Percentiles rank a stretch among this genome's conserved stretches.
These are phyloP conservation scores for Capsicum chinense DNA, from an alignment of 257 asterid genomes.

Conservation along the genomic window DNA sequence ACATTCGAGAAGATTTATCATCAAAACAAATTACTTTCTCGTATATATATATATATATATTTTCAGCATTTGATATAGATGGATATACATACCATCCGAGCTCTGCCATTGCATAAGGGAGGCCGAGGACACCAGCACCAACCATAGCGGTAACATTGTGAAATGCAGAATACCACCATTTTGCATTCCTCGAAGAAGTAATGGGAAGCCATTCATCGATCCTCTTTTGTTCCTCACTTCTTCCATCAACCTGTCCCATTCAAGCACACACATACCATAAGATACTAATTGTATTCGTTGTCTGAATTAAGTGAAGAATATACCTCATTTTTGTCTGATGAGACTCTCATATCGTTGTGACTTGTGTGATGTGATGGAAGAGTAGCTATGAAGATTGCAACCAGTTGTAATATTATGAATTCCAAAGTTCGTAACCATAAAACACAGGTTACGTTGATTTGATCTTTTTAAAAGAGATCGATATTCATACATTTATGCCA, in stretches of 20 bases:
- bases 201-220: slow-evolving; percentile 59
- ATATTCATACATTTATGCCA: not conserved
- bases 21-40: no score
- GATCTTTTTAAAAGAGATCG: not conserved
- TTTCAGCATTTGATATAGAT: not conserved
- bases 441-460: not conserved
- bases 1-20: no score
- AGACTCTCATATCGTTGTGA: not conserved
- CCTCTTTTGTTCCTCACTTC: slow-evolving; percentile 39
- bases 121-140: slow-evolving; percentile 54
- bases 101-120: slow-evolving; percentile 54
- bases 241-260: slow-evolving; percentile 36
- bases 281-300: no score
- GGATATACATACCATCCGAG: slow-evolving; percentile 44
- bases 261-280: no score
- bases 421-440: not conserved
- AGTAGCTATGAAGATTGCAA: slow-evolving; percentile 1
- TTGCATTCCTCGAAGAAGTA: slow-evolving; percentile 49
- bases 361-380: not conserved
- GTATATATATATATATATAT: no score
- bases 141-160: slow-evolving; percentile 57
- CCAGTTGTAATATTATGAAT: not conserved
- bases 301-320: no score
- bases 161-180: slow-evolving; percentile 58
- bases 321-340: not conserved